Conservation (phyloP, 352 stramenopile species). For the Elongisporangium senticosum region DNA sequence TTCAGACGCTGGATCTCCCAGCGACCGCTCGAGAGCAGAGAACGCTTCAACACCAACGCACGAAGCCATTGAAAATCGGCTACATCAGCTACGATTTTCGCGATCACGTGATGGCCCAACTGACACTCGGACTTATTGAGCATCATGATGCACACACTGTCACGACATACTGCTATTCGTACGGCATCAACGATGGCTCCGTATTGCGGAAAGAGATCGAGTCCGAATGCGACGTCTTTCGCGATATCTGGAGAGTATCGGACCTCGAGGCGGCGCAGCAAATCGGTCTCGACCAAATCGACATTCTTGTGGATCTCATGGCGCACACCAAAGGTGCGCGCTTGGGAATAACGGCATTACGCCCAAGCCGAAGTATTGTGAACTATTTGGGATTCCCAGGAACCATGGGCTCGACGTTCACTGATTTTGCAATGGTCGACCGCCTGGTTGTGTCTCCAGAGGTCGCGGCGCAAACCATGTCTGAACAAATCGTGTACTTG, state of each 20-base stretch:
- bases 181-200: constrained; percentile 73
- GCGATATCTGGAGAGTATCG: constrained; percentile 42
- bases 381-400: constrained; percentile 92
- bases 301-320: constrained; percentile 91
- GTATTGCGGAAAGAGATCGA: constrained; percentile 54
- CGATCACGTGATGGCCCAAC: constrained; percentile 91
- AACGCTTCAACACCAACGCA: not conserved
- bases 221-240: constrained; percentile 43
- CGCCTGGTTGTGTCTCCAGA: constrained; percentile 54
- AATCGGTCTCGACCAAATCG: constrained; percentile 53
- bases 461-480: constrained; percentile 36
- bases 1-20: not conserved
- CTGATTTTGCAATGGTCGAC: constrained; percentile 81
- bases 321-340: constrained; percentile 83
- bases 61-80: constrained; percentile 64
- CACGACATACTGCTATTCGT: constrained; percentile 70
- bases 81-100: constrained; percentile 90
- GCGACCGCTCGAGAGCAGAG: not conserved
- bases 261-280: constrained; percentile 48
- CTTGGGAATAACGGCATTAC: constrained; percentile 50
- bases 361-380: constrained; percentile 57
- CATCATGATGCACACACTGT: constrained; percentile 50
- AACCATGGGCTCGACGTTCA: constrained; percentile 74
- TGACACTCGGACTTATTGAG: constrained; percentile 82
- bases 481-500: constrained; percentile 84